Evolutionary conservation across 768 basidiomycete genomes (phyloP), one percentile per base, ranked within the genome.

Genomic region (Termitomyces sp.): DNA sequence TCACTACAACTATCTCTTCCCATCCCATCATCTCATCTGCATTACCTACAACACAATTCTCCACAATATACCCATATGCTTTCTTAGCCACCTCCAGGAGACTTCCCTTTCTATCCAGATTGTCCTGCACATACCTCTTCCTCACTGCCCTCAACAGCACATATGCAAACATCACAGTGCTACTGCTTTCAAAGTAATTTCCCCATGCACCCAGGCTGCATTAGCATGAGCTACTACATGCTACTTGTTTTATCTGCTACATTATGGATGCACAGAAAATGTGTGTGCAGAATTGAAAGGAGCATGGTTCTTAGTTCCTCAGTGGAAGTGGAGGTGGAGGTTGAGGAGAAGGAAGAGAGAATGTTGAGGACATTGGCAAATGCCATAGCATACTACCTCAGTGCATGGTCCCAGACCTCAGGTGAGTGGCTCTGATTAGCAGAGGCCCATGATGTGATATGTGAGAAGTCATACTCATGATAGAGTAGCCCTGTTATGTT

Each of bases 181-280:
- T 78, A 58, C 76, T 78, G 67, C 77, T 78, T 69, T 82, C 80
- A 57, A 81, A 79, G 61, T 81, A 81, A 60, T 82, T 82, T n/a
- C 39, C 68, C 69, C 30, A 67, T 63, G 20, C 78, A 64, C 27
- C 77, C 78, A 15, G 80, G 78, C 62, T 81, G 75, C 11, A 75
- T 78, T 24, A 80, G 70, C n/a, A 82, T 78, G 31, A 80, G 71
- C 80, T 79, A 81, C 78, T 79, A 82, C 16, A 71, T 78, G 20
- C 78, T 78, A 13, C 68, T 69, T 2, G 52, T 55, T 4, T 70
- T 67, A 56, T 80, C 76, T 0, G 78, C 77, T 0, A 77, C 77
- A 53, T 70, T 71, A 7, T 65, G 65, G 12, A 81, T 62, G 16
- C 65, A 66, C 3, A 76, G 77, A 0, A 69, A 69, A 15, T 81